A percentile compares a stretch with the other conserved stretches of the same genome.
phyloP scores from a whole-genome alignment of 225 moss, liverwort and hornwort species.

The Marchantia paleacea region DNA sequence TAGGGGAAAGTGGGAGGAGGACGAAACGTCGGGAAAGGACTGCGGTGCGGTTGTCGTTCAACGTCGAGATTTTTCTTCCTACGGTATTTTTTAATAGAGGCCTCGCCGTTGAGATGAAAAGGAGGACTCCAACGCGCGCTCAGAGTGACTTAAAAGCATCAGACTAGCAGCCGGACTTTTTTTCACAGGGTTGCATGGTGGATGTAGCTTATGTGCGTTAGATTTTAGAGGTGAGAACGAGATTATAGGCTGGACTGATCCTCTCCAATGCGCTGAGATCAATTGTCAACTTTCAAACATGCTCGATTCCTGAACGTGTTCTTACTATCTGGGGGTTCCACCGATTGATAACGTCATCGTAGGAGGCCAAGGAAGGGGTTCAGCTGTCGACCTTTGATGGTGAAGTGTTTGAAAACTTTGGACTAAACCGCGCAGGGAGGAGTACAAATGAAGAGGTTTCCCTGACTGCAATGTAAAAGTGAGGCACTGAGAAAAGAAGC shows the following conservation, averaged over 20 bases:
- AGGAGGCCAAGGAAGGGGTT: neutral
- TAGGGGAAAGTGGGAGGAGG: constrained; percentile 23
- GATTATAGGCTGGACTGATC: neutral
- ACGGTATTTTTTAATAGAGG: constrained; percentile 18
- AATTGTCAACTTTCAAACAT: neutral
- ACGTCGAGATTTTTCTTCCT: constrained; percentile 16
- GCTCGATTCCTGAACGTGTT: neutral
- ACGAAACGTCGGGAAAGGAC: constrained; percentile 9
- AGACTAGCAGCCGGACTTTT: neutral
- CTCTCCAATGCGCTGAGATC: neutral
- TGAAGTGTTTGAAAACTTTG: neutral
- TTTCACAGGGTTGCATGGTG: constrained; percentile 1
- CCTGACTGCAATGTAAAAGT: constrained; percentile 15
- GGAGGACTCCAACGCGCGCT: neutral
- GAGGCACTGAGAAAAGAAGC: neutral
- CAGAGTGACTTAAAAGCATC: neutral
- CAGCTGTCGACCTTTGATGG: neutral
- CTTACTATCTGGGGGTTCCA: neutral
- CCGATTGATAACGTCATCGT: neutral
- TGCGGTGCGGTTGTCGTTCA: neutral
- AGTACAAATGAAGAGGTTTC: neutral
- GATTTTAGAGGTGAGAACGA: neutral
- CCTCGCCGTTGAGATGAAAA: neutral
- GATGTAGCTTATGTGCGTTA: neutral
- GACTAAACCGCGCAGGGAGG: neutral